Evolutionary conservation across 805 yeast genomes (phyloP).

Genomic region (Saturnispora quitensis): DNA sequence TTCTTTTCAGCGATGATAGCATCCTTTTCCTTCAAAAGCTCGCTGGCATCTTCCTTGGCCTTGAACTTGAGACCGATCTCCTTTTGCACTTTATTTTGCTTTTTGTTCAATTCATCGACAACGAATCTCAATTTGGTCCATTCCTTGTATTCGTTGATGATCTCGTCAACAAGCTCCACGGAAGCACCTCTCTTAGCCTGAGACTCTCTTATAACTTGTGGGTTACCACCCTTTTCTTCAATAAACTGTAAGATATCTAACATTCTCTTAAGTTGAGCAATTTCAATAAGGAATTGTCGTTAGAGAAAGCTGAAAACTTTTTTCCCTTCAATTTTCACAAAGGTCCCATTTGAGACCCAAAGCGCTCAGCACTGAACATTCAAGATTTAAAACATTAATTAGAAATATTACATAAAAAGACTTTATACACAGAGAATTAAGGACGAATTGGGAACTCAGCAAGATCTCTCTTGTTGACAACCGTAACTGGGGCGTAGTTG

Average conservation of each 20-base stretch:
- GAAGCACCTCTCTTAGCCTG: constrained; percentile 92
- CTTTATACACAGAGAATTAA: neutral
- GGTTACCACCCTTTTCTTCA: constrained; percentile 95
- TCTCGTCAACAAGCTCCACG: constrained; percentile 93
- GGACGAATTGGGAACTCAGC: constrained; percentile 5
- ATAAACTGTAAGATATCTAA: constrained; percentile 87
- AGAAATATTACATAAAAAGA: neutral
- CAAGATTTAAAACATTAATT: neutral
- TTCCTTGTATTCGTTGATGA: constrained; percentile 78
- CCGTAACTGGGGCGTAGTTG: constrained; percentile 22
- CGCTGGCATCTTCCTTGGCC: constrained; percentile 89
- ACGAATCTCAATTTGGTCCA: constrained; percentile 91
- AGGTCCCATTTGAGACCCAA: neutral
- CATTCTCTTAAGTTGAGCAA: constrained; percentile 36
- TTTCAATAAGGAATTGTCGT: neutral
- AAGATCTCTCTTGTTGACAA: constrained; percentile 6
- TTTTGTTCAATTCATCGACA: constrained; percentile 83
- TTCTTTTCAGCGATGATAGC: constrained; percentile 62
- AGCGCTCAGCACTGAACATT: neutral
- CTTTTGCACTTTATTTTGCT: constrained; percentile 82
- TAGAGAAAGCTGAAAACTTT: neutral
- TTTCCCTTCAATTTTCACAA: neutral
- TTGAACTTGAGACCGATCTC: constrained; percentile 88
- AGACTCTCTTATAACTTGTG: constrained; percentile 76
- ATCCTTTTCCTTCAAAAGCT: constrained; percentile 74